Evolutionary conservation across 2,329 filamentous ascomycete species (phyloP), one percentile per base, ranked within the genome.

Genomic region (Cladosporium oxysporum): DNA sequence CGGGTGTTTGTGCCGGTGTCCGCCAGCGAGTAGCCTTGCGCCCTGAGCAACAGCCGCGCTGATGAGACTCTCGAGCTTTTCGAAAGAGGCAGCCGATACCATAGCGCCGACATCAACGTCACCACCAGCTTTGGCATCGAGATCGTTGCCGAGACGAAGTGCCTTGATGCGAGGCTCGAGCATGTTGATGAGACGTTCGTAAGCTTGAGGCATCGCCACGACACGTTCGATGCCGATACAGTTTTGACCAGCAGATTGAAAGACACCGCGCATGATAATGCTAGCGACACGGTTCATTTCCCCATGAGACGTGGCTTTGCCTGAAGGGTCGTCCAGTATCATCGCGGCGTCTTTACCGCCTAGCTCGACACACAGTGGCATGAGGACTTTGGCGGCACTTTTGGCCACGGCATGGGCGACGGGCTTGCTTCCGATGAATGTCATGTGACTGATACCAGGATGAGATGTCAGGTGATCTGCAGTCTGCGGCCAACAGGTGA

Each of bases 141-240:
- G 83, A 49, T 87, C 82, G 62, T 89, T 91, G 2, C 95, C 95
- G 1, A 95, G 83, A 23, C 91, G 89, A 18, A 99, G 83, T 12
- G 85, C 84, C 68, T 84, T 83, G 70, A 98, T 91, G 68, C 90
- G 89, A 12, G 91, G 89, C 61, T 88, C 85, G 23, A 99, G 86
- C 67, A 88, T 83, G 5, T 83, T 78, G 62, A 97, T 81, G 26
- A 99, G 85, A 65, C 83, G 83, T 68, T 90, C 84, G 81, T 98
- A 96, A 61, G 91, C 84, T n/a, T 81, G 82, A 1, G 92, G 89
- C 18, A 91, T 85, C 28, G 90, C 92, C 71, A 98, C 89, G 74
- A 98, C 89, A 65, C 95, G 91, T 81, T 99, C 95, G 71, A 97
- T 94, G 64, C 95, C 95, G 75, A 99, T 94, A 79, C 95, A 99